phyloP scores from a whole-genome alignment of 2,329 filamentous ascomycete species.

The Aspergillaceae sp. region DNA sequence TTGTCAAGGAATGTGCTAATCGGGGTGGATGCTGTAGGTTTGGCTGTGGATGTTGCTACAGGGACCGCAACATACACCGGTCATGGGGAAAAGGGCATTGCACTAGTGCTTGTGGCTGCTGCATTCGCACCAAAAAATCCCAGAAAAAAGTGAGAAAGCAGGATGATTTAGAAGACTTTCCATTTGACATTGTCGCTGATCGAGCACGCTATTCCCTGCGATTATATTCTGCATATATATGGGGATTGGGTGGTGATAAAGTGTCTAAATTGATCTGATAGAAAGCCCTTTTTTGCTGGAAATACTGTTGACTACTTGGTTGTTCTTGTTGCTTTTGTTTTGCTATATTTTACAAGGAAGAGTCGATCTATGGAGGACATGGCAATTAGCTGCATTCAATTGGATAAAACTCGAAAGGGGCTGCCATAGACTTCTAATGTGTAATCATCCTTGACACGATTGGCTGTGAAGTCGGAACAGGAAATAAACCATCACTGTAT shows the following conservation, averaged over 20 bases:
- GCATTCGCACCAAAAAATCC: neutral
- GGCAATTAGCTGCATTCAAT: no score
- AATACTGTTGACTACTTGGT: no score
- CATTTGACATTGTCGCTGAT: neutral
- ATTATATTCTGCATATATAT: neutral
- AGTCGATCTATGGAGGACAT: no score
- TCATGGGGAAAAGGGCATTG: neutral
- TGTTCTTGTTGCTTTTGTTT: no score
- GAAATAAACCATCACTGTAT: no score
- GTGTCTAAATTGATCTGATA: no score
- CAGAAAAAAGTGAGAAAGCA: neutral
- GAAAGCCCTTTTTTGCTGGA: no score
- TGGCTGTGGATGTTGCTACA: slow-evolving; percentile 3
- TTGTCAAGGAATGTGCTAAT: slow-evolving; percentile 3
- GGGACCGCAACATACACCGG: neutral
- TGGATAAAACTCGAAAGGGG: no score
- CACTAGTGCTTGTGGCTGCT: neutral
- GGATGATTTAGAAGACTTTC: neutral
- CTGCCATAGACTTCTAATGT: no score
- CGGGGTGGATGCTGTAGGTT: slow-evolving; percentile 7
- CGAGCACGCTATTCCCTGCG: neutral
- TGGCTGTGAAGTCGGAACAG: no score
- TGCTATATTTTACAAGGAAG: no score
- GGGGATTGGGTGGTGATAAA: neutral
- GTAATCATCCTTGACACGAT: no score